Conservation (phyloP, 768 basidiomycete species). For the Psilocybe cyanescens region DNA sequence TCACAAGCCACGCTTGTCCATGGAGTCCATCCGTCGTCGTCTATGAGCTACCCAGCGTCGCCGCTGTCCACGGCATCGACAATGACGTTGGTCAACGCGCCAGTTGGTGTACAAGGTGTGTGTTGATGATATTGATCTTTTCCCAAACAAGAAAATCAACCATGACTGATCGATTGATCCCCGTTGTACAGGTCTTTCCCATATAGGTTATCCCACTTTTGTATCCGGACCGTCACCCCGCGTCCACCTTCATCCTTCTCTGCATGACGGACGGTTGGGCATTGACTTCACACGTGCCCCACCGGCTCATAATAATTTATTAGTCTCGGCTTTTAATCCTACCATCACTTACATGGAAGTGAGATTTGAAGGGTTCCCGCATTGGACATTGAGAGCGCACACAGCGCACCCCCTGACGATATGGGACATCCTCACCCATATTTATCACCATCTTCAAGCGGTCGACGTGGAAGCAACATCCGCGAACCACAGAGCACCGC, state of each 20-base stretch:
- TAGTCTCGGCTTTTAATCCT: conserved; percentile 7
- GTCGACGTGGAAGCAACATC: not conserved
- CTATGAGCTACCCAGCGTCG: not conserved
- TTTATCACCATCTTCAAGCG: conserved; percentile 10
- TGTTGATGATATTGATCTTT: conserved; percentile 2
- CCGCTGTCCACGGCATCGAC: conserved; percentile 6
- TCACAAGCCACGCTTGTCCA: conserved; percentile 1
- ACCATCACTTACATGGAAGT: conserved; percentile 8
- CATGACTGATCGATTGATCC: conserved; percentile 1
- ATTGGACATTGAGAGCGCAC: conserved; percentile 5
- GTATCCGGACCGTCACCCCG: not conserved
- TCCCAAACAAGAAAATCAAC: conserved; percentile 10
- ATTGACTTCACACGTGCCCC: conserved; percentile 7
- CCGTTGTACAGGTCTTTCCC: conserved; percentile 3
- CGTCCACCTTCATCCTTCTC: not conserved
- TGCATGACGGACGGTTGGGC: conserved; percentile 5
- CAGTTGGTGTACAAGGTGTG: conserved; percentile 12
- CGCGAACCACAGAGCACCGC: not conserved
- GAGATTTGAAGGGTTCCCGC: conserved; percentile 8
- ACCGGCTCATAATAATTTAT: not conserved
- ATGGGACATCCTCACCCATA: conserved; percentile 1
- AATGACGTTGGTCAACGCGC: conserved; percentile 1
- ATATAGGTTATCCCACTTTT: conserved; percentile 1
- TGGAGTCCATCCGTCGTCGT: not conserved
- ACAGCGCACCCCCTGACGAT: not conserved